A percentile compares a stretch with the other conserved stretches of the same genome.
These are phyloP conservation scores for Herpetospermum pedunculosum DNA, from an alignment of 306 rosid genomes.

Conservation along the genomic window DNA sequence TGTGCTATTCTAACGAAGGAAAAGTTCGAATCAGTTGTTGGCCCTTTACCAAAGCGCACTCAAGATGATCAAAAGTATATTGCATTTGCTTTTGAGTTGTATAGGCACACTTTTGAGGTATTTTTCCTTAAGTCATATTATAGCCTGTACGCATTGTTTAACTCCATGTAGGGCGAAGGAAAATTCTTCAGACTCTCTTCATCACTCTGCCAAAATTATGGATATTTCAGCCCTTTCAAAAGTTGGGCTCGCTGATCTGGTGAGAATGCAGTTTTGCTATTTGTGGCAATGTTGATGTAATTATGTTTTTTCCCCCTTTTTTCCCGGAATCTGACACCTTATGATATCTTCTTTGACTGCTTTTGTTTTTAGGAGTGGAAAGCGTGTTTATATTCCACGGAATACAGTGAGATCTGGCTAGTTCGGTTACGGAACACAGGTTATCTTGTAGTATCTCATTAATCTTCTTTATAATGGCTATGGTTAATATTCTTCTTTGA, in stretches of 20 bases:
- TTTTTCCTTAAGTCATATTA: constrained; percentile 1
- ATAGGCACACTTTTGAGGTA: background rate
- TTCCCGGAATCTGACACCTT: background rate
- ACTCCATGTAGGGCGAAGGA: constrained; percentile 38
- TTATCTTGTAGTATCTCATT: constrained; percentile 16
- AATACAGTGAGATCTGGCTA: constrained; percentile 78
- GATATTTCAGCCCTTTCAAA: constrained; percentile 47
- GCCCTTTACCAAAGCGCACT: constrained; percentile 63
- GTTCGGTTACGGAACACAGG: constrained; percentile 66
- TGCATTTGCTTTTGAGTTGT: constrained; percentile 7
- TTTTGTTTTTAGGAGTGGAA: constrained; percentile 63
- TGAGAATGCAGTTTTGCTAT: constrained; percentile 21
- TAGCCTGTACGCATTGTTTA: constrained; percentile 15
- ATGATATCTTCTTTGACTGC: background rate
- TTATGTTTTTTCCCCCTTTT: background rate
- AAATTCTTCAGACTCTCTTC: constrained; percentile 26
- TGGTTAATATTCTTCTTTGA: background rate
- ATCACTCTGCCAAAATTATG: constrained; percentile 30
- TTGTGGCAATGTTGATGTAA: constrained; percentile 9
- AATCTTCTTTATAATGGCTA: constrained; percentile 13
- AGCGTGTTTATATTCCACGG: constrained; percentile 54
- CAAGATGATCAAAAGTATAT: constrained; percentile 68
- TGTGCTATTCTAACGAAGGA: constrained; percentile 82
- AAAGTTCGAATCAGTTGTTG: constrained; percentile 74
- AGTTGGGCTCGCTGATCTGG: constrained; percentile 79